Conservation (phyloP, 2,329 filamentous ascomycete species). For the Decorospora gaudefroyi region DNA sequence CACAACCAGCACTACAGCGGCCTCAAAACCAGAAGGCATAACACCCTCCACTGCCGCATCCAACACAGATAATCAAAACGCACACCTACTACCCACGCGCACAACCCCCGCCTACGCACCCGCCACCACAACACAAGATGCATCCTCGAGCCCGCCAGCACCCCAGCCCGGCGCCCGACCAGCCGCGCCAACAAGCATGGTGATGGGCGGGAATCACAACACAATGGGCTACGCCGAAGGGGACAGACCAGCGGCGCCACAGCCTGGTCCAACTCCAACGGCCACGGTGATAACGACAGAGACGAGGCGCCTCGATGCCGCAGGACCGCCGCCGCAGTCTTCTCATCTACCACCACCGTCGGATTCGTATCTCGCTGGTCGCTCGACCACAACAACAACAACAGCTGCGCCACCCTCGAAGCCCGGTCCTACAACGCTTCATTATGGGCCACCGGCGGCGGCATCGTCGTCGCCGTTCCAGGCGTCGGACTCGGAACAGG, state of each 20-base stretch:
- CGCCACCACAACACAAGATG: constrained; percentile 38
- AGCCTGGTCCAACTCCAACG: constrained; percentile 44
- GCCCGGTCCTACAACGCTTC: constrained; percentile 46
- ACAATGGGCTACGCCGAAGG: constrained; percentile 11
- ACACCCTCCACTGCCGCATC: constrained; percentile 48
- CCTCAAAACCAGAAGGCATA: constrained; percentile 43
- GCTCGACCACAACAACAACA: constrained; percentile 42
- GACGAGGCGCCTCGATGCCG: constrained; percentile 30
- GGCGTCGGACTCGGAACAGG: constrained; percentile 20
- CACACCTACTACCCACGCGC: constrained; percentile 43
- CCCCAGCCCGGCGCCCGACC: constrained; percentile 51
- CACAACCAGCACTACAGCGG: too few relatives aligned
- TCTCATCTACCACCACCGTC: constrained; percentile 47
- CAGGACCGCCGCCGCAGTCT: constrained; percentile 47
- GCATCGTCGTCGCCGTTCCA: constrained; percentile 39
- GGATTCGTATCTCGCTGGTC: constrained; percentile 46
- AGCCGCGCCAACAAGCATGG: constrained; percentile 25
- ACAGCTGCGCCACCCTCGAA: constrained; percentile 30
- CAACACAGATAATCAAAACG: constrained; percentile 10
- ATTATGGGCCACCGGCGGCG: constrained; percentile 45
- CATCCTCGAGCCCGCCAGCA: constrained; percentile 34
- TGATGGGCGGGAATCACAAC: constrained; percentile 5
- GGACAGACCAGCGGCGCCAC: constrained; percentile 41
- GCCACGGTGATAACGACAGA: constrained; percentile 39
- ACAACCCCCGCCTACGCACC: constrained; percentile 36